Conservation (phyloP, 805 yeast species). For the Blastobotrys attinorum region DNA sequence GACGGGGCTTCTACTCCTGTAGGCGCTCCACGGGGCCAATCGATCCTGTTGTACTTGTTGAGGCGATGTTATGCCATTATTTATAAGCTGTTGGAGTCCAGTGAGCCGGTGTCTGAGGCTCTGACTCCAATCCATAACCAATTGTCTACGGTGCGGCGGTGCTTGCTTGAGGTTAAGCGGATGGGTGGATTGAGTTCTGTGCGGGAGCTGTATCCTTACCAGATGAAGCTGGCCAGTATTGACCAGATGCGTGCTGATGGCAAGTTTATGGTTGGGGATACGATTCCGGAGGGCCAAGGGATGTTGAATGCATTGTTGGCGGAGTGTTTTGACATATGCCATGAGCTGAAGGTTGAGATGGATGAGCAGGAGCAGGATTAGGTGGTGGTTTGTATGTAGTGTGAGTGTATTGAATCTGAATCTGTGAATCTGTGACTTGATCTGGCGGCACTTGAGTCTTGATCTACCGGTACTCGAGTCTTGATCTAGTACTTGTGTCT, state of each 20-base stretch:
- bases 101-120: slow-evolving; percentile 94
- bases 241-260: slow-evolving; percentile 88
- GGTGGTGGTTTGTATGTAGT: too few relatives aligned
- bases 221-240: slow-evolving; percentile 82
- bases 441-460: too few relatives aligned
- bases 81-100: slow-evolving; percentile 79
- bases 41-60: slow-evolving; percentile 63
- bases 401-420: too few relatives aligned
- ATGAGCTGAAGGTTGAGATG: slow-evolving; percentile 81
- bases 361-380: slow-evolving; percentile 50
- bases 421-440: too few relatives aligned
- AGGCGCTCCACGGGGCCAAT: slow-evolving; percentile 16
- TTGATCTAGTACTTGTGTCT: too few relatives aligned
- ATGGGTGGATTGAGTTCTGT: slow-evolving; percentile 85
- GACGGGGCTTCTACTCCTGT: background rate
- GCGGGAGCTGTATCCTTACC: slow-evolving; percentile 92
- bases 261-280: slow-evolving; percentile 77
- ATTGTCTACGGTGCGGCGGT: slow-evolving; percentile 81
- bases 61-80: slow-evolving; percentile 88
- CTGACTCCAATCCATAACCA: slow-evolving; percentile 92
- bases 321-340: slow-evolving; percentile 89
- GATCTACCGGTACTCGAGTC: too few relatives aligned
- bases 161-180: slow-evolving; percentile 80
- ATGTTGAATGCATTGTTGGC: slow-evolving; percentile 83
- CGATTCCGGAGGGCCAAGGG: slow-evolving; percentile 98